phyloP scores from a whole-genome alignment of 208 protist genomes.

The Leishmania mexicana region DNA sequence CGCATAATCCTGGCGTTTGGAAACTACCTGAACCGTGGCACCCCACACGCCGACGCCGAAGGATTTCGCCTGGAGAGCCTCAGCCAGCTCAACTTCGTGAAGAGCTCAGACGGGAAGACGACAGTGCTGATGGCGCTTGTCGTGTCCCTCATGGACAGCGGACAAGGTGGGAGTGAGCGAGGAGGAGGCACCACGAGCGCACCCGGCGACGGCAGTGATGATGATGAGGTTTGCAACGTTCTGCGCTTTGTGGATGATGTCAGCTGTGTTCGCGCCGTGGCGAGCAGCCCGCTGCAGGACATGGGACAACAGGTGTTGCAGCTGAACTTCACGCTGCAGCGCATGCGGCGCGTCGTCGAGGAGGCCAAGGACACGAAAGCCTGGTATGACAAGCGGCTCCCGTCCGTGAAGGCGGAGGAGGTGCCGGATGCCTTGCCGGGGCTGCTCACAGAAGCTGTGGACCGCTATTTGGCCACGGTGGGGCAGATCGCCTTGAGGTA shows the following conservation, averaged over 20 bases:
- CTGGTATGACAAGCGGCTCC: conserved; percentile 48
- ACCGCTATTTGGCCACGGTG: conserved; percentile 37
- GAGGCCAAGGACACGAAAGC: conserved; percentile 44
- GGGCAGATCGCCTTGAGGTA: conserved; percentile 62
- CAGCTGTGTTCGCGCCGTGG: conserved; percentile 39
- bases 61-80: conserved; percentile 80
- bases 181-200: neutral
- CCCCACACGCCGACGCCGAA: conserved; percentile 55
- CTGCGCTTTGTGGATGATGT: conserved; percentile 63
- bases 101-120: conserved; percentile 75
- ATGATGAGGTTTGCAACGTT: conserved; percentile 17
- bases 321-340: conserved; percentile 69
- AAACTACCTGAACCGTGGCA: conserved; percentile 79
- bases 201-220: neutral
- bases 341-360: conserved; percentile 72
- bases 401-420: conserved; percentile 20
- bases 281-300: conserved; percentile 51
- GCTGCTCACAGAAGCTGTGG: conserved; percentile 33
- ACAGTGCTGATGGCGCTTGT: conserved; percentile 73
- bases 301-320: conserved; percentile 63
- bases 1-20: conserved; percentile 57
- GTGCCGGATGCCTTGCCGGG: conserved; percentile 46
- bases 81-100: conserved; percentile 70
- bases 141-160: conserved; percentile 43
- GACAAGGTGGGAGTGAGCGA: neutral